A percentile compares a stretch with the other conserved stretches of the same genome.
Evolutionary conservation across 164 flowering plant genomes (phyloP).

Genomic region (Paratinospora sagittata): DNA sequence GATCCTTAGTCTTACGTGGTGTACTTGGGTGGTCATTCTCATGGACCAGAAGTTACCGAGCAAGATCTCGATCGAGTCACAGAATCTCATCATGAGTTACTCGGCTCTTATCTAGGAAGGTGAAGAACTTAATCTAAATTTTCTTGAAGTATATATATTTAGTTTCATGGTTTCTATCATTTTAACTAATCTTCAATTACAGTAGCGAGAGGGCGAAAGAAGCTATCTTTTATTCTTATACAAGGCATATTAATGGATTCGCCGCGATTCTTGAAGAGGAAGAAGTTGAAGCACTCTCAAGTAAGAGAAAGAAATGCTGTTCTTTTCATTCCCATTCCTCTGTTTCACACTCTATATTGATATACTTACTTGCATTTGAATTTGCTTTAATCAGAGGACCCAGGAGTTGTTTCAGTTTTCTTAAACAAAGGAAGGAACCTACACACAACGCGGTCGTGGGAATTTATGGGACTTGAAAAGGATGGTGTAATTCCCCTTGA

Average conservation of each 20-base stretch:
- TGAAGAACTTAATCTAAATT: slow-evolving; percentile 5
- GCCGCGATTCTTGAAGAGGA: slow-evolving; percentile 20
- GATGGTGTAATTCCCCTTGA: slow-evolving; percentile 18
- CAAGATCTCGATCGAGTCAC: slow-evolving; percentile 29
- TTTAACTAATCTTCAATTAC: not conserved
- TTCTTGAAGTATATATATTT: not conserved
- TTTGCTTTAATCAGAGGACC: slow-evolving; percentile 36
- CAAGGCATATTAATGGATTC: slow-evolving; percentile 12
- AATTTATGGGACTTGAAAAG: slow-evolving; percentile 44
- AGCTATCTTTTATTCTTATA: slow-evolving; percentile 18
- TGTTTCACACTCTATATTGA: not conserved
- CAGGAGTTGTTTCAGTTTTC: slow-evolving; percentile 59
- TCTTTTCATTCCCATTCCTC: not conserved
- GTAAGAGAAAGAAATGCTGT: not conserved
- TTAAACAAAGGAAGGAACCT: slow-evolving; percentile 32
- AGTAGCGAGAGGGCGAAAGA: slow-evolving; percentile 20
- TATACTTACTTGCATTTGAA: not conserved
- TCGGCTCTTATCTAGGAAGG: slow-evolving; percentile 48
- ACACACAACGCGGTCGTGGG: slow-evolving; percentile 72
- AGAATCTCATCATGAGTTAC: slow-evolving; percentile 41
- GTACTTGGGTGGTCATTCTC: slow-evolving; percentile 52
- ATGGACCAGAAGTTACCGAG: slow-evolving; percentile 19
- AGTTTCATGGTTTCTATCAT: not conserved
- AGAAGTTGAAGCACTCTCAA: slow-evolving; percentile 14
- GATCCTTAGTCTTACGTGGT: slow-evolving; percentile 46